Conservation (phyloP, 805 yeast species). For the Scheffersomyces lignosus region DNA sequence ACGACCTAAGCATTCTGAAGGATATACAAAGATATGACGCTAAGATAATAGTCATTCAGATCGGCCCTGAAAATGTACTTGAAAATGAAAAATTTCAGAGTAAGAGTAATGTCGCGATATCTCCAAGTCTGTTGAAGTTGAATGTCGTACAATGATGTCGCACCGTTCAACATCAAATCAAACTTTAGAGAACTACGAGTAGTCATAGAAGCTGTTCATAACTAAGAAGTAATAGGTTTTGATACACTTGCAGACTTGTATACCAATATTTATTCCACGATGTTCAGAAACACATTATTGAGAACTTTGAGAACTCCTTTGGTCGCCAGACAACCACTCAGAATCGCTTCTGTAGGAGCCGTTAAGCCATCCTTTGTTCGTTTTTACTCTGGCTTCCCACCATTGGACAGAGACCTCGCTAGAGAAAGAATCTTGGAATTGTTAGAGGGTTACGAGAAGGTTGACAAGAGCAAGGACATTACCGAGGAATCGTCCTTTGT, state of each 20-base stretch:
- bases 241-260: too few species aligned
- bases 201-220: too few species aligned
- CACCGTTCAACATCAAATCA: slow-evolving; percentile 5
- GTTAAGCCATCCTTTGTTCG: slow-evolving; percentile 18
- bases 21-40: slow-evolving; percentile 2
- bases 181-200: not conserved
- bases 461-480: slow-evolving; percentile 38
- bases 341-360: slow-evolving; percentile 2
- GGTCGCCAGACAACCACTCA: slow-evolving; percentile 15
- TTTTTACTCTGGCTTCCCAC: slow-evolving; percentile 58
- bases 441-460: slow-evolving; percentile 64
- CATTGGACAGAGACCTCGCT: slow-evolving; percentile 61
- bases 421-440: slow-evolving; percentile 62
- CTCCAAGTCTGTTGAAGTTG: too few species aligned
- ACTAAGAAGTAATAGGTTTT: too few species aligned
- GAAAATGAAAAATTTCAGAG: not conserved
- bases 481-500: slow-evolving; percentile 35
- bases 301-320: slow-evolving; percentile 27
- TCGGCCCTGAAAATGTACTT: too few species aligned
- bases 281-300: slow-evolving; percentile 33
- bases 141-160: not conserved
- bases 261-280: too few species aligned
- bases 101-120: not conserved
- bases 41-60: too few species aligned
- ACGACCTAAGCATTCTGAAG: slow-evolving; percentile 18